Evolutionary conservation across 352 stramenopile species (phyloP), one percentile per base, ranked within the genome.

Genomic region (Thraustochytrium striatum): DNA sequence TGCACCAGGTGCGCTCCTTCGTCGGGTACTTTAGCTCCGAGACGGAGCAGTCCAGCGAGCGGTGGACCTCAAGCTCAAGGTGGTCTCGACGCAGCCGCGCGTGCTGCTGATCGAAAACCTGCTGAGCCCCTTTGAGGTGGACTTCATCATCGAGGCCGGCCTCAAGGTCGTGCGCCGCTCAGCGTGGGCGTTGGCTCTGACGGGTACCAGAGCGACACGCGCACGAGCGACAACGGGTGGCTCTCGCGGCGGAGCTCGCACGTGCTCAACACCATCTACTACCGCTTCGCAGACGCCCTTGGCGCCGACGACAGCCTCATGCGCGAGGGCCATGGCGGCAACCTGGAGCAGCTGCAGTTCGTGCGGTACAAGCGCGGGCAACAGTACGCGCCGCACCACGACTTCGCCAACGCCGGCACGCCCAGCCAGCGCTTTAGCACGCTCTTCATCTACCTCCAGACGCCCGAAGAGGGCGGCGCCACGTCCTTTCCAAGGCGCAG

Each of bases 101-200:
- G 87, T 87, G 7, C 88, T 90, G 81, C 83, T 90, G 80, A 88
- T 91, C 32, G 59, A 82, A n/a, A 85, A 90, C 58, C 88, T 91
- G 57, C 80, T 91, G 32, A 87, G 81, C 9, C 41, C 84, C 9
- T 75, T 83, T 21, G 87, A 91, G 82, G 84, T 88, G 0, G 80
- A 88, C 57, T 86, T 91, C 72, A 85, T 91, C 36, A 70, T 91
- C 30, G 79, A 89, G 47, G 41, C 89, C n/a, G 83, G 85, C 38
- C 81, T 80, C 44, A 86, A 83, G 19, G 59, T 81, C 13, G 41
- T 91, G 5, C 62, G 84, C 11, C 62, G 79, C 57, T 89, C 85
- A 88, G 83, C 1, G 87, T 87, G 0, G 58, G 72, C 16, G 82
- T 80, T 8, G 72, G 82, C 32, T 8, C 30, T 2, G 69, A 79